Evolutionary conservation across 2,329 filamentous ascomycete species (phyloP).

Genomic region (Macrophomina phaseolina): DNA sequence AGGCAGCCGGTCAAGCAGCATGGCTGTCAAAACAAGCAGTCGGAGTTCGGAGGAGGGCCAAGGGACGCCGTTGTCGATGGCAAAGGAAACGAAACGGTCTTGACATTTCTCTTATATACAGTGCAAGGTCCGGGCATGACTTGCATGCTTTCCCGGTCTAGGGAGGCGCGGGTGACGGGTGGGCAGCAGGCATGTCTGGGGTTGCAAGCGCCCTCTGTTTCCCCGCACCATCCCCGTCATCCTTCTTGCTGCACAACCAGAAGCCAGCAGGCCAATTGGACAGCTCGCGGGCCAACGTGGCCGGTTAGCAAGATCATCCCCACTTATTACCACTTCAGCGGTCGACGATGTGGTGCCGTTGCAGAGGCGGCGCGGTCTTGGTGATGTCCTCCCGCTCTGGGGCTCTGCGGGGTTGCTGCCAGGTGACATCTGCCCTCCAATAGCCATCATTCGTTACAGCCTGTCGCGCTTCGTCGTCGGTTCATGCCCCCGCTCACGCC

Average conservation of each 20-base stretch:
- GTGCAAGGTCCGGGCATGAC: slow-evolving; percentile 4
- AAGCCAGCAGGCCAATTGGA: slow-evolving; percentile 9
- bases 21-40: not conserved
- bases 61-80: not conserved
- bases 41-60: not conserved
- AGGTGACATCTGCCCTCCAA: not conserved
- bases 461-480: not conserved
- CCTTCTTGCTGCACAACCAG: not conserved
- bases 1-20: slow-evolving; percentile 15
- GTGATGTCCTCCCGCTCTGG: not conserved
- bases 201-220: not conserved
- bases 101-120: slow-evolving; percentile 21
- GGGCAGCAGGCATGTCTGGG: slow-evolving; percentile 4
- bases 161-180: not conserved
- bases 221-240: slow-evolving; percentile 22
- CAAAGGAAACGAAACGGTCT: slow-evolving; percentile 11
- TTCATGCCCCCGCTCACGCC: not conserved
- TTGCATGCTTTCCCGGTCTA: slow-evolving; percentile 7
- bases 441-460: not conserved
- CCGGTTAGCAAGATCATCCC: not conserved
- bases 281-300: slow-evolving; percentile 9
- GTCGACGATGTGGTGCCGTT: not conserved
- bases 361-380: not conserved
- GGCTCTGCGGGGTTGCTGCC: slow-evolving; percentile 4
- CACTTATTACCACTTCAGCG: not conserved